Percentiles rank a stretch among this genome's conserved stretches.
phyloP scores from a whole-genome alignment of 495 filamentous ascomycete species.

The Amphirosellinia nigrospora region DNA sequence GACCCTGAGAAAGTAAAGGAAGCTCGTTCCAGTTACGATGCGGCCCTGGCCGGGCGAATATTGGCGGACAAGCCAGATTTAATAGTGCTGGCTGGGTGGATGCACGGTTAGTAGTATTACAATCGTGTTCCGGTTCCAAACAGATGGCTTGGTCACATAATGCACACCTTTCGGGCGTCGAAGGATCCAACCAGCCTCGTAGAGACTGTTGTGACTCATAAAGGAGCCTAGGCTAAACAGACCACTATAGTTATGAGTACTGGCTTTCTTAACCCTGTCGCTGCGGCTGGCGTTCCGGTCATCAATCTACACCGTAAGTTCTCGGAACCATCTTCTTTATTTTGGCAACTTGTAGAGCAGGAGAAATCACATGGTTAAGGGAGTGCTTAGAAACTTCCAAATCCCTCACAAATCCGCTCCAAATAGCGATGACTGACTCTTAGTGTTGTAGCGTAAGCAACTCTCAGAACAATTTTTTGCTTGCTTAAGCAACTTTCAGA shows the following conservation, averaged over 20 bases:
- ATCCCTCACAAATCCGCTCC: too few relatives aligned
- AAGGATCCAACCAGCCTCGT: background rate
- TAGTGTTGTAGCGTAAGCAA: too few relatives aligned
- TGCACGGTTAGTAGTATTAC: conserved; percentile 54
- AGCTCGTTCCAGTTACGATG: conserved; percentile 76
- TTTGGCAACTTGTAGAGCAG: background rate
- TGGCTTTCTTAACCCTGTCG: conserved; percentile 67
- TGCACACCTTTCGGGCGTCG: background rate
- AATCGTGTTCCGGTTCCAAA: background rate
- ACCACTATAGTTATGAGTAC: conserved; percentile 39
- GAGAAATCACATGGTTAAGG: background rate
- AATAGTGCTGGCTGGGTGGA: conserved; percentile 72
- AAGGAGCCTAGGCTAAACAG: background rate
- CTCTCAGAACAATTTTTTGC: background rate
- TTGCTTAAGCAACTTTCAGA: background rate
- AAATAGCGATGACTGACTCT: too few relatives aligned
- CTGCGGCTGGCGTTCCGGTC: conserved; percentile 63
- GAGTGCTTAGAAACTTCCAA: background rate
- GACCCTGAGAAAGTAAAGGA: conserved; percentile 61
- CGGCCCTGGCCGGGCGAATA: conserved; percentile 75
- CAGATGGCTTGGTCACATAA: background rate
- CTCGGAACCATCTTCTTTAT: background rate
- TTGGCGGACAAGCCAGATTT: conserved; percentile 72
- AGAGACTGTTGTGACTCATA: background rate
- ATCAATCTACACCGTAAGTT: conserved; percentile 78